Evolutionary conservation across 2,329 filamentous ascomycete species (phyloP).

Genomic region (Tolypocladium endophyticum): DNA sequence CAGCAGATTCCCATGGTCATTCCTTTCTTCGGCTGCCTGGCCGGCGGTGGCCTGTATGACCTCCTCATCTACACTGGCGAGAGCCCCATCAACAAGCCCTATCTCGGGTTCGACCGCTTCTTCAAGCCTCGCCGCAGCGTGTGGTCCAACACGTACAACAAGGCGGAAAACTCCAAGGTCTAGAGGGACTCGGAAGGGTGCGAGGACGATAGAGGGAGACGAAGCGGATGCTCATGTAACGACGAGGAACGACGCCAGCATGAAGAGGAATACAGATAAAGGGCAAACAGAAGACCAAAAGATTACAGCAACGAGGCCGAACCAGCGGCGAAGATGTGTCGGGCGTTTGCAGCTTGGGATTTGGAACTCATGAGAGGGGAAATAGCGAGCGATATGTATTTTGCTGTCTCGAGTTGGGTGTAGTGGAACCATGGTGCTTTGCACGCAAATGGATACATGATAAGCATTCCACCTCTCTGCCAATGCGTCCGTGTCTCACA

Average conservation of each 20-base stretch:
- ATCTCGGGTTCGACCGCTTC: conserved; percentile 49
- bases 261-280: background rate
- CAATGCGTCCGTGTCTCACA: background rate
- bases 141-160: conserved; percentile 24
- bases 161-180: conserved; percentile 11
- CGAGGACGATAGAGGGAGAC: background rate
- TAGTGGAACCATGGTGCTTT: background rate
- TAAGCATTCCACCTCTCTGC: background rate
- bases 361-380: background rate
- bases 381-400: background rate
- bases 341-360: background rate
- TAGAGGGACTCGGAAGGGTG: conserved; percentile 1
- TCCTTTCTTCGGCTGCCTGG: conserved; percentile 53
- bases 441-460: background rate
- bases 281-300: background rate
- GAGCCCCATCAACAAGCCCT: conserved; percentile 60
- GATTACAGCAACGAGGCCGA: background rate
- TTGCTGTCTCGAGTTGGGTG: background rate
- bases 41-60: conserved; percentile 59
- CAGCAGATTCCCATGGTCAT: conserved; percentile 59
- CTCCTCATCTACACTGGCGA: conserved; percentile 58
- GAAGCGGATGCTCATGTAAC: background rate
- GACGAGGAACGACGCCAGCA: background rate
- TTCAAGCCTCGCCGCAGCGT: conserved; percentile 20
- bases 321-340: background rate